Evolutionary conservation across 1,139 yeast species (phyloP).

Genomic region (Geotrichum histeridarum): DNA sequence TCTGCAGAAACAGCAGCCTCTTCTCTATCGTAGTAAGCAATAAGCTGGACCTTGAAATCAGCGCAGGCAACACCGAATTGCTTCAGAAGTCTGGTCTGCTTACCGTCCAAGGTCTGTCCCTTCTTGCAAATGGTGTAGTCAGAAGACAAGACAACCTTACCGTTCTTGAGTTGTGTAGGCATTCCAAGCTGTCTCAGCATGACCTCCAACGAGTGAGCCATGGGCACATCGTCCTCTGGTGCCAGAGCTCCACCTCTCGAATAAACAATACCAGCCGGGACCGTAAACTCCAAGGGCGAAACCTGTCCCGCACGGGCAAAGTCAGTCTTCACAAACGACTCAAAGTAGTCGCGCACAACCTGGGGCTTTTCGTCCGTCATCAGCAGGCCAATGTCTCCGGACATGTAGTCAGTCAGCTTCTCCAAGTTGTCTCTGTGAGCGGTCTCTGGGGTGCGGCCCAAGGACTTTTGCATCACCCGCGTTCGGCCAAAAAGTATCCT

Average conservation of each 20-base stretch:
- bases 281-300: constrained; percentile 74
- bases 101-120: constrained; percentile 80
- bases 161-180: constrained; percentile 85
- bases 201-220: constrained; percentile 93
- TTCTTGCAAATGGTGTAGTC: constrained; percentile 76
- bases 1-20: constrained; percentile 22
- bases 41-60: constrained; percentile 73
- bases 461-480: constrained; percentile 85
- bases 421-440: constrained; percentile 84
- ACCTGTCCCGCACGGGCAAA: constrained; percentile 84
- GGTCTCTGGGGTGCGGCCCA: constrained; percentile 81
- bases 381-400: constrained; percentile 80
- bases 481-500: constrained; percentile 85
- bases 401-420: constrained; percentile 52
- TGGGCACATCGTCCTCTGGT: constrained; percentile 87
- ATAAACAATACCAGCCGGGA: constrained; percentile 87
- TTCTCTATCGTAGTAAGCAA: constrained; percentile 57
- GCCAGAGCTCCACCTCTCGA: constrained; percentile 94
- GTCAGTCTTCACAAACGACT: constrained; percentile 70
- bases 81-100: constrained; percentile 86
- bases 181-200: constrained; percentile 84
- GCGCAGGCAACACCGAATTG: constrained; percentile 94
- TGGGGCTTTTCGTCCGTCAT: constrained; percentile 83
- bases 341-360: constrained; percentile 80
- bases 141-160: constrained; percentile 71